These are phyloP conservation scores for Asterophora lycoperdoides DNA, from an alignment of 768 basidiomycete genomes.

Conservation along the genomic window DNA sequence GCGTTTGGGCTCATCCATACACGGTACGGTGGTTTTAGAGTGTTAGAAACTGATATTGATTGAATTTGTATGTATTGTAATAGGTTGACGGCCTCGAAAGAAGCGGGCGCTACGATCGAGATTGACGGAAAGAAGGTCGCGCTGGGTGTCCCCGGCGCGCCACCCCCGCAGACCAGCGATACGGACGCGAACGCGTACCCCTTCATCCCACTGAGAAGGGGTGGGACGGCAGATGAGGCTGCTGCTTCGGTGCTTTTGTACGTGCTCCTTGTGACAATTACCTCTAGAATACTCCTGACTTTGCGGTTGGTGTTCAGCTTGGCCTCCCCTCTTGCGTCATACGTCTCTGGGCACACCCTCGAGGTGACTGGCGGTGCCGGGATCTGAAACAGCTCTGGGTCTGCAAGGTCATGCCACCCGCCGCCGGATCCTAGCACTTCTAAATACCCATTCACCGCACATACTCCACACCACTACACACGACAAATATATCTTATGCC, in stretches of 20 bases:
- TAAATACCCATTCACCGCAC: not conserved
- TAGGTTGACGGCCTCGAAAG: conserved; percentile 79
- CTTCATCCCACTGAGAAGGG: conserved; percentile 60
- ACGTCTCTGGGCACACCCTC: conserved; percentile 78
- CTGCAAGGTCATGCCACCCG: not conserved
- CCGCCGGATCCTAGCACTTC: not conserved
- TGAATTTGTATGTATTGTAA: too few relatives aligned
- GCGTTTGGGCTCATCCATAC: conserved; percentile 79
- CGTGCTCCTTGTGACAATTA: conserved; percentile 27
- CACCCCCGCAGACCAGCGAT: conserved; percentile 30
- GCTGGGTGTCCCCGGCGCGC: conserved; percentile 67
- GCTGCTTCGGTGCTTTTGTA: conserved; percentile 75
- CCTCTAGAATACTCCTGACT: not conserved
- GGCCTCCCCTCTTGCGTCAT: conserved; percentile 73
- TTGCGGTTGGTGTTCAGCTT: conserved; percentile 42
- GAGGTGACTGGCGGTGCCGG: conserved; percentile 82
- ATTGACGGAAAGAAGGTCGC: conserved; percentile 82
- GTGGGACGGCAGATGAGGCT: conserved; percentile 71
- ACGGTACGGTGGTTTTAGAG: conserved; percentile 42
- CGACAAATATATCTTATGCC: too few relatives aligned
- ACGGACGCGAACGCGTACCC: conserved; percentile 33
- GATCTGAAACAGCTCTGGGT: conserved; percentile 38
- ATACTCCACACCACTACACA: not conserved
- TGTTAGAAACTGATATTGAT: not conserved
- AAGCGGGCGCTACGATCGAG: conserved; percentile 68